Evolutionary conservation across 768 basidiomycete species (phyloP).

Genomic region (Termitomyces bulborhizus): DNA sequence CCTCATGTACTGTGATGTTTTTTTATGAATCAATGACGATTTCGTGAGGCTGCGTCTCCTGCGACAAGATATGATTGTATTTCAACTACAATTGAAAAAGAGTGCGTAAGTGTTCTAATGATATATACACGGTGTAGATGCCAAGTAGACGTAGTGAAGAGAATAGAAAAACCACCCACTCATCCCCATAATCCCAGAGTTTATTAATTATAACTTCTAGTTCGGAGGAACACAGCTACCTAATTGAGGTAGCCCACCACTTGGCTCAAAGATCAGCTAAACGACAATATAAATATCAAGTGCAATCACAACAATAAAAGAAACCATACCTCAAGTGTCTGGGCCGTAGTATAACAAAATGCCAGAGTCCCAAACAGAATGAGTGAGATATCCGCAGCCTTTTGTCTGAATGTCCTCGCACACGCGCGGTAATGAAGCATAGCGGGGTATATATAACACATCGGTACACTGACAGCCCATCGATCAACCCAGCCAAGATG

Average conservation of each 20-base stretch:
- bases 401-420: constrained; percentile 63
- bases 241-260: constrained; percentile 8
- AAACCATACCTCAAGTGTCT: constrained; percentile 64
- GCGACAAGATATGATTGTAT: too few species aligned
- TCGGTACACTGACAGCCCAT: constrained; percentile 58
- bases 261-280: constrained; percentile 13
- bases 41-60: too few species aligned
- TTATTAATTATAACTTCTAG: not conserved
- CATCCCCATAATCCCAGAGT: too few species aligned
- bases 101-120: too few species aligned
- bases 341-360: constrained; percentile 72
- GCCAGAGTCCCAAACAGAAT: constrained; percentile 70
- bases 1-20: too few species aligned
- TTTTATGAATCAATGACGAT: too few species aligned
- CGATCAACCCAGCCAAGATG: not conserved
- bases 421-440: constrained; percentile 90
- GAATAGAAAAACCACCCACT: too few species aligned
- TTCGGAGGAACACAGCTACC: constrained; percentile 13
- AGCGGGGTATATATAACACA: constrained; percentile 92
- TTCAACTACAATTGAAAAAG: too few species aligned
- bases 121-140: too few species aligned
- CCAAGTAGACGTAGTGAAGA: too few species aligned
- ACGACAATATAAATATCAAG: not conserved
- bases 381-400: constrained; percentile 62
- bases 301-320: not conserved